Evolutionary conservation across 768 basidiomycete species (phyloP).

Genomic region (Baorangia bicolor): DNA sequence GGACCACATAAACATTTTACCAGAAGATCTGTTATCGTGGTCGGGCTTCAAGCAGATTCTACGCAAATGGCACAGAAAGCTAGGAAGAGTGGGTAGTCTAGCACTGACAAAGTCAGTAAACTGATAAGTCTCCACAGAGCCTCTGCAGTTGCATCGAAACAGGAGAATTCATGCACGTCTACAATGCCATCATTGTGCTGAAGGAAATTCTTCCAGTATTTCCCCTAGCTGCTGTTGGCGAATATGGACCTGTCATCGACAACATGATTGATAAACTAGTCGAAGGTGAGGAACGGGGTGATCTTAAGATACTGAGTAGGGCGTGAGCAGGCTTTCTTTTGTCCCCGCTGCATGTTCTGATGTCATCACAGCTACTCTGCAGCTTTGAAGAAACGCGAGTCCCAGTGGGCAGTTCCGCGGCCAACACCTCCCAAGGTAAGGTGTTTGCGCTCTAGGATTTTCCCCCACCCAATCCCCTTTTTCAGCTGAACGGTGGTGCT

Average conservation of each 20-base stretch:
- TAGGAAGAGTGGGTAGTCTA: conserved; percentile 56
- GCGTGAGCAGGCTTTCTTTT: conserved; percentile 48
- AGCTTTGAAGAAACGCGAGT: conserved; percentile 70
- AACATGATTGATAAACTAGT: conserved; percentile 63
- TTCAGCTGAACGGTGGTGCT: conserved; percentile 27
- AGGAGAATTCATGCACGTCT: conserved; percentile 94
- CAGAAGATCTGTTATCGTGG: conserved; percentile 66
- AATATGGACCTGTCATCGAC: conserved; percentile 55
- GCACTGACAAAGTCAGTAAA: not conserved
- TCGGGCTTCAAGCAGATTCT: conserved; percentile 64
- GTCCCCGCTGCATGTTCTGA: conserved; percentile 4
- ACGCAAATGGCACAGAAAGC: conserved; percentile 82
- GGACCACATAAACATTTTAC: conserved; percentile 35
- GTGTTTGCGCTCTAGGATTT: not conserved
- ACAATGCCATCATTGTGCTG: conserved; percentile 92
- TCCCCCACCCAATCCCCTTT: not conserved
- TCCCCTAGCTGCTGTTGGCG: conserved; percentile 63
- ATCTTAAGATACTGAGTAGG: conserved; percentile 75
- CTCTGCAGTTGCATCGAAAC: conserved; percentile 81
- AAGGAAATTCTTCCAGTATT: conserved; percentile 91
- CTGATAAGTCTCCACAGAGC: conserved; percentile 44
- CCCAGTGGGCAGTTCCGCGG: conserved; percentile 46
- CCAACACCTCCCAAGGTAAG: conserved; percentile 35
- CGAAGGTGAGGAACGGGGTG: conserved; percentile 77
- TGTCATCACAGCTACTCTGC: conserved; percentile 58